phyloP scores from a whole-genome alignment of 768 basidiomycete genomes.

The Serendipita vermifera region DNA sequence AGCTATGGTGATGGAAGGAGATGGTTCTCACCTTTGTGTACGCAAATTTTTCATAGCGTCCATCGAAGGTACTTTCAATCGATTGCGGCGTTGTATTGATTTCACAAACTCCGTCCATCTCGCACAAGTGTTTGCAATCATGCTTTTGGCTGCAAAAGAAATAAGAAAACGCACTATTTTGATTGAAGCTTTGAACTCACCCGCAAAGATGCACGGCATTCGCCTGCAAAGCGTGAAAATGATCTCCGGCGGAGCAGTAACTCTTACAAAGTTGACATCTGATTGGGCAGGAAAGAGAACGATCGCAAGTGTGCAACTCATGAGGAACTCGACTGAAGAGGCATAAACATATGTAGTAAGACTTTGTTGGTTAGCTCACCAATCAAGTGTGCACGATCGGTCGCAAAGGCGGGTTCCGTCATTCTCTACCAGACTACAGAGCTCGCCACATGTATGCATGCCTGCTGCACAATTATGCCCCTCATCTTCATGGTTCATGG shows the following conservation, averaged over 20 bases:
- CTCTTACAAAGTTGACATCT: slow-evolving; percentile 43
- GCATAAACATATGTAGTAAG: background rate
- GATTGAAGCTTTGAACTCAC: slow-evolving; percentile 23
- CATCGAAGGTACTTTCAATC: slow-evolving; percentile 49
- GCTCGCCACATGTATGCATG: slow-evolving; percentile 45
- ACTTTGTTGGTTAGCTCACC: slow-evolving; percentile 7
- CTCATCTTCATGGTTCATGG: slow-evolving; percentile 33
- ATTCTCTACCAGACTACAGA: slow-evolving; percentile 14
- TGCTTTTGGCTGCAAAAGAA: slow-evolving; percentile 36
- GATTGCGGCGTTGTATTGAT: slow-evolving; percentile 47
- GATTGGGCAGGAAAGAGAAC: slow-evolving; percentile 37
- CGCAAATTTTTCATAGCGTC: slow-evolving; percentile 45
- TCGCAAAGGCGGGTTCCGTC: slow-evolving; percentile 30
- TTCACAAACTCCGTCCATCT: slow-evolving; percentile 39
- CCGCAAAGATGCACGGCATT: slow-evolving; percentile 43
- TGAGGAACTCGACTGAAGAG: slow-evolving; percentile 33
- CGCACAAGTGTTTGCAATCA: slow-evolving; percentile 32
- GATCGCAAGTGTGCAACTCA: slow-evolving; percentile 36
- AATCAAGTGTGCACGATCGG: slow-evolving; percentile 25
- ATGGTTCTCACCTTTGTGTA: slow-evolving; percentile 42
- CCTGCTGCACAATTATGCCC: slow-evolving; percentile 37
- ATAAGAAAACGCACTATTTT: background rate
- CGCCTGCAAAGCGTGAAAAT: slow-evolving; percentile 38
- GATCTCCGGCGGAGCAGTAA: slow-evolving; percentile 35
- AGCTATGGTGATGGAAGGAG: background rate